Evolutionary conservation across 2,329 filamentous ascomycete genomes (phyloP).

Genomic region (Ophiostoma quercus): DNA sequence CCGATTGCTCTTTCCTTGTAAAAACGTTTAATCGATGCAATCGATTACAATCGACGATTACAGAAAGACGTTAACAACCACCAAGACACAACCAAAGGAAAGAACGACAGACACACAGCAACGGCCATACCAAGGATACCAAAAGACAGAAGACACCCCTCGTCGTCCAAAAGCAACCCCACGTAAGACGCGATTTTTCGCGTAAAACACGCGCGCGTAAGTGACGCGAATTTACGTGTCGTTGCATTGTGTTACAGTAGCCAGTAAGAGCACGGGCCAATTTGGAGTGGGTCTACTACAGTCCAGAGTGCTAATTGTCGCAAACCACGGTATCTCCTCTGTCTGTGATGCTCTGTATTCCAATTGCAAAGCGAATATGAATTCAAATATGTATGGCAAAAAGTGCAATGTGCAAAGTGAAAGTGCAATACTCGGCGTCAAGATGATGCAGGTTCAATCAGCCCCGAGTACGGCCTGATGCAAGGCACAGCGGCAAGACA

Average conservation of each 20-base stretch:
- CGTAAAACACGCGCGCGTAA: slow-evolving; percentile 5
- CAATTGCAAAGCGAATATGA: too few relatives aligned
- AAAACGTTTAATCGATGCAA: neutral
- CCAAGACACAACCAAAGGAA: neutral
- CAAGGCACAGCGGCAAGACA: neutral
- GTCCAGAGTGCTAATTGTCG: neutral
- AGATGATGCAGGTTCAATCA: neutral
- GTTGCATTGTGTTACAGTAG: neutral
- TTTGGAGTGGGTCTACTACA: neutral
- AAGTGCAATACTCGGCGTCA: neutral
- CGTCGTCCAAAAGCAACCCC: slow-evolving; percentile 4
- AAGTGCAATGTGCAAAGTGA: too few relatives aligned
- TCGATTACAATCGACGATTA: neutral
- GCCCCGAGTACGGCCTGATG: neutral
- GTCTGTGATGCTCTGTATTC: too few relatives aligned
- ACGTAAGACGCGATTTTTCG: slow-evolving; percentile 8
- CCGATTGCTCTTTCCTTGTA: neutral
- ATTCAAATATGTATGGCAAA: too few relatives aligned
- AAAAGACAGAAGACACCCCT: neutral
- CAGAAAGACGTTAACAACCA: neutral
- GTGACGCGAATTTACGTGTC: slow-evolving; percentile 2
- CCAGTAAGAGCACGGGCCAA: neutral
- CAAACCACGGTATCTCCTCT: neutral
- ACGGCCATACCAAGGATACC: neutral
- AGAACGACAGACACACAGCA: neutral